Base-by-base conservation (phyloP, 2,329 filamentous ascomycete species). In the Diplodia mutila region DNA sequence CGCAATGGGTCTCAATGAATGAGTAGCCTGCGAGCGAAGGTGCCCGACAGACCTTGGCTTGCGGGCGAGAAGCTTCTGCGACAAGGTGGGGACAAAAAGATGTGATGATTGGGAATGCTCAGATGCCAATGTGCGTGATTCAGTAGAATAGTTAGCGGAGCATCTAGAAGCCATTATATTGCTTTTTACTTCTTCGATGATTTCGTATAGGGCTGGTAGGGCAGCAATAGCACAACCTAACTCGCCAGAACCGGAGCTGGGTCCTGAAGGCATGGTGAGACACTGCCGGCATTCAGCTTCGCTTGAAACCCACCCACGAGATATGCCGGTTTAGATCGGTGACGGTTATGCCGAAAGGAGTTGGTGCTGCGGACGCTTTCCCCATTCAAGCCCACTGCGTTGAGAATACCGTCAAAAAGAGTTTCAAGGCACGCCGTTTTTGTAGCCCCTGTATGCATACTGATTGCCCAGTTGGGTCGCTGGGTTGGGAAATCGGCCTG, bases 341-440 rank as follows among this genome's bases (percentile, higher is more conserved):
- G 25, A 18, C 9, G 21, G 16, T 11, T 46, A 25, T 51, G 34
- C 46, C 59, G n/a, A 37, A 42, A 63, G 46, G 46, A 16, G 29
- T 49, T 37, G 46, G 29, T 5, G 23, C 55, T 21, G 16, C 37
- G 55, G 42, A 46, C 48, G 18, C 16, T 12, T 51, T 7, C 25
- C 46, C 54, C 16, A 63, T 37, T 46, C 46, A 51, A 63, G 16
- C 59, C 29, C 25, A 14, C 23, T 63, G 27, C n/a, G 42, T 18
- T 23, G 59, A 25, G 27, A 49, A 32, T 25, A 27, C 16, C 18
- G 21, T 9, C 29, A 5, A 25, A 32, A 34, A 63, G 29, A 51
- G 21, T 63, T 37, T 63, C 46, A 63, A 39, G 42, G 59, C 46
- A 51, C 46, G 59, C 39, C 59, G 59, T 51, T 63, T 63, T 63